These are phyloP conservation scores for Phytophthora sp. DNA, from an alignment of 352 stramenopile genomes.

Conservation along the genomic window DNA sequence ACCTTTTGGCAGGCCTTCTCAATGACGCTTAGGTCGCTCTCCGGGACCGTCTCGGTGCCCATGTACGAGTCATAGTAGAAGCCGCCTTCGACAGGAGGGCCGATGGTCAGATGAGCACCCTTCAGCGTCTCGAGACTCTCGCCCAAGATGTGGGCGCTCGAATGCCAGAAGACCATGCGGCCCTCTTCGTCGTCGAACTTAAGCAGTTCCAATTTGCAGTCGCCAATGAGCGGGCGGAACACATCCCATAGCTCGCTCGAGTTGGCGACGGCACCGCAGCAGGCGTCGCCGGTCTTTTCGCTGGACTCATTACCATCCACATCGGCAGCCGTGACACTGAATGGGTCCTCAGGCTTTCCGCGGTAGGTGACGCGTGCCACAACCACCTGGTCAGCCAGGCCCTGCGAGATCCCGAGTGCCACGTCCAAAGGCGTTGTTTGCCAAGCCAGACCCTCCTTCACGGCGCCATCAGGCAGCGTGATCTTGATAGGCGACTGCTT, in stretches of 20 bases:
- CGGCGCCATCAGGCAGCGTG: constrained; percentile 96
- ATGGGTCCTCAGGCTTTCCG: constrained; percentile 70
- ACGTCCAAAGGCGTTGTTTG: constrained; percentile 98
- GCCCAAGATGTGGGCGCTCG: constrained; percentile 96
- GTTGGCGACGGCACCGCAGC: constrained; percentile 57
- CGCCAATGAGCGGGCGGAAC: constrained; percentile 95
- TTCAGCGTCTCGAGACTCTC: constrained; percentile 97
- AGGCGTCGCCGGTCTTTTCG: constrained; percentile 50
- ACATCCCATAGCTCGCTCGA: constrained; percentile 96
- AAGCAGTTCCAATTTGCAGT: constrained; percentile 96
- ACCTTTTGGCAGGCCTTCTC: constrained; percentile 93
- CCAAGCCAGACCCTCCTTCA: constrained; percentile 92
- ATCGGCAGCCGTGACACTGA: constrained; percentile 82
- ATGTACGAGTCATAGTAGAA: constrained; percentile 99
- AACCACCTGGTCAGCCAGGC: constrained; percentile 92
- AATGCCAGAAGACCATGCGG: constrained; percentile 98
- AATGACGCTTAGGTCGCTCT: constrained; percentile 90
- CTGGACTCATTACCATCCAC: constrained; percentile 90
- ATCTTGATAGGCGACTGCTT: constrained; percentile 93
- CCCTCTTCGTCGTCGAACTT: constrained; percentile 98
- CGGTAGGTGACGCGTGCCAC: constrained; percentile 94
- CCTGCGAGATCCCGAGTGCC: constrained; percentile 94
- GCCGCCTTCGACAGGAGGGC: constrained; percentile 92
- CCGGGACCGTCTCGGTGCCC: constrained; percentile 79
- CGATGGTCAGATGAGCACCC: constrained; percentile 97